Evolutionary conservation across 148 eudicot genomes (phyloP).

Genomic region (Oxyria digyna): DNA sequence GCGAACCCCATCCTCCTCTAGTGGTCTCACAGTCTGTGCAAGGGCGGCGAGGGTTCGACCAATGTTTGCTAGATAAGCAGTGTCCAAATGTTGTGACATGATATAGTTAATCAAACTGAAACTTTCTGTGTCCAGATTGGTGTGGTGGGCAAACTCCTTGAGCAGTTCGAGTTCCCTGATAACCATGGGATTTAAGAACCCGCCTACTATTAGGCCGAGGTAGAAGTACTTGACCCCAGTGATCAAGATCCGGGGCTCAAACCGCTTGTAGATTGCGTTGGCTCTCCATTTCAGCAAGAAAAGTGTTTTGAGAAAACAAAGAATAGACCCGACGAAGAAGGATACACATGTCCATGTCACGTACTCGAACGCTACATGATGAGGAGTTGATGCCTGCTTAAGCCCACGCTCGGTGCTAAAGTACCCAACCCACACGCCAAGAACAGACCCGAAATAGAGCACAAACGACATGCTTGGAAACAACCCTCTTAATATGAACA

Average conservation of each 20-base stretch:
- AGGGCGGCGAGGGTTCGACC: not conserved
- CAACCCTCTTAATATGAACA: not conserved
- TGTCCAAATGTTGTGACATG: not conserved
- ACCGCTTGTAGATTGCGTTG: not conserved
- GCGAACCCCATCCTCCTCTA: not conserved
- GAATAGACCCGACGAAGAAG: not conserved
- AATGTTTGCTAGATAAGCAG: not conserved
- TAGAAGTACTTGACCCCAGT: not conserved
- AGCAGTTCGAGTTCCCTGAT: not conserved
- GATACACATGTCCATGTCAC: not conserved
- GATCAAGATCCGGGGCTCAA: slow-evolving; percentile 3
- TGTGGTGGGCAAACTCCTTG: not conserved
- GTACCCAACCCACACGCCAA: not conserved
- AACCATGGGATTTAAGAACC: not conserved
- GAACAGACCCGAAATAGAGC: not conserved
- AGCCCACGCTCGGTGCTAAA: not conserved
- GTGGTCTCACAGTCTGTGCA: not conserved
- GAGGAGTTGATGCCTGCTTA: not conserved
- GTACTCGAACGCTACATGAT: not conserved
- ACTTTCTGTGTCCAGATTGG: not conserved
- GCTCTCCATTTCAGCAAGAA: not conserved
- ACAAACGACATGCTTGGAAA: not conserved
- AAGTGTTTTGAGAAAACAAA: not conserved
- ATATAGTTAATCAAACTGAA: not conserved
- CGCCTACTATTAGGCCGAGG: not conserved